Evolutionary conservation across 441 rosid genomes (phyloP).

Genomic region (Populus hybrid): DNA sequence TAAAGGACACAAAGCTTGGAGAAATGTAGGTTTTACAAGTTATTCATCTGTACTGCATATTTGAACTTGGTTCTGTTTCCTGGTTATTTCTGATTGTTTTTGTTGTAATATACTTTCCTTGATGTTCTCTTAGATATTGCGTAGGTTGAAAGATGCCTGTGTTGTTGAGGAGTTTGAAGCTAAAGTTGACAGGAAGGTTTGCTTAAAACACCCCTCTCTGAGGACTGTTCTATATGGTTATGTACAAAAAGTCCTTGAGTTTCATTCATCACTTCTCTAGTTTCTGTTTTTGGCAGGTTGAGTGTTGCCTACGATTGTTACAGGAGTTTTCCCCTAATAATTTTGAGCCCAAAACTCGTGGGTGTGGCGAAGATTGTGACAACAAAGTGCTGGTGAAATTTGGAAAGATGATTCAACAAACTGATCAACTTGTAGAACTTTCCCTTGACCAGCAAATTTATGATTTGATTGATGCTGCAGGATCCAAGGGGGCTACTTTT

Average conservation of each 20-base stretch:
- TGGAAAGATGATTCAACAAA: constrained; percentile 59
- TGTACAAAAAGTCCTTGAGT: constrained; percentile 1
- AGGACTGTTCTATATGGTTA: not conserved
- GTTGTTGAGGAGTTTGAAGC: constrained; percentile 45
- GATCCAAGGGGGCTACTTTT: constrained; percentile 64
- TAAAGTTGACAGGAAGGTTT: constrained; percentile 29
- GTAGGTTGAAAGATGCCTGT: not conserved
- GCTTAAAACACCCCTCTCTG: not conserved
- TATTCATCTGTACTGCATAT: not conserved
- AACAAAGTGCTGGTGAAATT: constrained; percentile 35
- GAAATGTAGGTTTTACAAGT: constrained; percentile 16
- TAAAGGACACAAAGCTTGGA: constrained; percentile 30
- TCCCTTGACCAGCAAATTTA: constrained; percentile 84
- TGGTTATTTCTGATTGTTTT: constrained; percentile 1
- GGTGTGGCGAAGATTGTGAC: constrained; percentile 36
- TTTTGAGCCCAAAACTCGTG: constrained; percentile 39
- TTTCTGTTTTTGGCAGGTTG: constrained; percentile 54
- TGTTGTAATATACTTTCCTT: not conserved
- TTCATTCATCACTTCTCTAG: constrained; percentile 14
- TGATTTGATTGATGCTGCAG: constrained; percentile 84
- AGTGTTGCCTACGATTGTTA: constrained; percentile 69
- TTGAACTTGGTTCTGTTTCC: not conserved
- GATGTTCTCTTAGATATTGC: constrained; percentile 31
- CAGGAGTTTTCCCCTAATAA: constrained; percentile 46
- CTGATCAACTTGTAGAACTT: constrained; percentile 83